Percentiles rank a stretch among this genome's conserved stretches.
Evolutionary conservation across 768 basidiomycete species (phyloP).

Genomic region (Agaricus subrufescens): DNA sequence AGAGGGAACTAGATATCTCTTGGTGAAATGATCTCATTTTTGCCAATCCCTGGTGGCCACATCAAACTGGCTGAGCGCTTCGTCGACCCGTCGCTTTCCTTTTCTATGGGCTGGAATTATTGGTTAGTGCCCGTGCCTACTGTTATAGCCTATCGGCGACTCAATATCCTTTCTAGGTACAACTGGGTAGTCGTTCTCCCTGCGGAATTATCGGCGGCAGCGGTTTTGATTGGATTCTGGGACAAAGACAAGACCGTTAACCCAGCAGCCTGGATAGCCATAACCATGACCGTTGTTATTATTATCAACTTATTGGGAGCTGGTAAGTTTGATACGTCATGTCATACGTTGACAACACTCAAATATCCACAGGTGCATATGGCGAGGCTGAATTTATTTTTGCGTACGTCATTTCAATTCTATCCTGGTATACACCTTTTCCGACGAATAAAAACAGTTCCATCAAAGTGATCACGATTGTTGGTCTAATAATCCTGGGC

Average conservation of each 20-base stretch:
- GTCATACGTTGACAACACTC: not conserved
- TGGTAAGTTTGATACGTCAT: slow-evolving; percentile 25
- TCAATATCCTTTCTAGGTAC: slow-evolving; percentile 29
- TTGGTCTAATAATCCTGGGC: slow-evolving; percentile 64
- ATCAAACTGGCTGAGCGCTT: slow-evolving; percentile 82
- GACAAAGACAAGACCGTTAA: slow-evolving; percentile 44
- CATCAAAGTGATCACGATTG: slow-evolving; percentile 87
- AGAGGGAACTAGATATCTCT: slow-evolving; percentile 47
- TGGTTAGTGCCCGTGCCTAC: slow-evolving; percentile 20
- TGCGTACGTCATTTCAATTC: slow-evolving; percentile 44
- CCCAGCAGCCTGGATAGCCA: slow-evolving; percentile 75
- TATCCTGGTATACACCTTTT: not conserved
- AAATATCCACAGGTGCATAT: slow-evolving; percentile 48
- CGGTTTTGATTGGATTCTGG: slow-evolving; percentile 79
- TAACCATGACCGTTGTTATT: slow-evolving; percentile 73
- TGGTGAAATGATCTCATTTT: slow-evolving; percentile 72
- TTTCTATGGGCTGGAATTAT: slow-evolving; percentile 52
- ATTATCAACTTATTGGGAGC: slow-evolving; percentile 74
- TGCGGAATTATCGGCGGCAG: slow-evolving; percentile 69
- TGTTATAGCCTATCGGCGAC: slow-evolving; percentile 19
- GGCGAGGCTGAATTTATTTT: slow-evolving; percentile 87
- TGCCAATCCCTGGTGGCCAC: slow-evolving; percentile 77
- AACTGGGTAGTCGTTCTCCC: slow-evolving; percentile 67
- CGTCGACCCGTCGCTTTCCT: slow-evolving; percentile 69
- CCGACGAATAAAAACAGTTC: slow-evolving; percentile 34